Evolutionary conservation across 495 filamentous ascomycete genomes (phyloP), one percentile per base, ranked within the genome.

Genomic region (Astrocystis sublimbata): DNA sequence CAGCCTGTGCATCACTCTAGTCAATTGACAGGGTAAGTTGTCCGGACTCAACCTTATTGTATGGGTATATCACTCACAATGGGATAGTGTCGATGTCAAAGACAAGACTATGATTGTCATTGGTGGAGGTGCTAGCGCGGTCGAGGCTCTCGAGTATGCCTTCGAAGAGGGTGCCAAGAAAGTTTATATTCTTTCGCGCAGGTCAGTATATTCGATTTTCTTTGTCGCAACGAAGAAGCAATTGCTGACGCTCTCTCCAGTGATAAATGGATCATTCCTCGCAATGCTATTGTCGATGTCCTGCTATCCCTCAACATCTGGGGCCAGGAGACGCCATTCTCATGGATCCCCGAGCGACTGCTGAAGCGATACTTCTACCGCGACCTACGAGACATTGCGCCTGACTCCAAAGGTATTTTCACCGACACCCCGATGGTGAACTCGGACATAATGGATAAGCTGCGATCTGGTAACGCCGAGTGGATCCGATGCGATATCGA

Each of bases 211-310:
- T 13, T 6, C 36, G 24, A 23, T 56, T 3, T 43, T 43, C 31
- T 9, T 7, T 17, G 3, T 12, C 38, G 23, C 19, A 7, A 35
- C 13, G 0, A 36, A 13, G 8, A 13, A 4, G 4, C 17, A 13
- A 12, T 35, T 9, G 40, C 54, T 57, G 2, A 57, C 28, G n/a
- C n/a, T 24, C 17, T 15, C 9, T 24, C 7, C 19, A 57, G 85
- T 24, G 91, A 94, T 68, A 94, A 94, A 76, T 94, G 91, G 91
- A 88, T 94, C 54, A 93, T 94, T 57, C 92, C 91, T 3, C 85
- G 92, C 13, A 92, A 93, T 64, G 76, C 88, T 3, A 40, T 93
- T 13, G 78, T 92, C 33, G 88, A 94, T 69, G 80, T 86, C 7
- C 78, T 94, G 21, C 79, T 96, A 10, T 81, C 88, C 1, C 72